phyloP scores from a whole-genome alignment of 768 basidiomycete genomes.

The Suillus variegatus region DNA sequence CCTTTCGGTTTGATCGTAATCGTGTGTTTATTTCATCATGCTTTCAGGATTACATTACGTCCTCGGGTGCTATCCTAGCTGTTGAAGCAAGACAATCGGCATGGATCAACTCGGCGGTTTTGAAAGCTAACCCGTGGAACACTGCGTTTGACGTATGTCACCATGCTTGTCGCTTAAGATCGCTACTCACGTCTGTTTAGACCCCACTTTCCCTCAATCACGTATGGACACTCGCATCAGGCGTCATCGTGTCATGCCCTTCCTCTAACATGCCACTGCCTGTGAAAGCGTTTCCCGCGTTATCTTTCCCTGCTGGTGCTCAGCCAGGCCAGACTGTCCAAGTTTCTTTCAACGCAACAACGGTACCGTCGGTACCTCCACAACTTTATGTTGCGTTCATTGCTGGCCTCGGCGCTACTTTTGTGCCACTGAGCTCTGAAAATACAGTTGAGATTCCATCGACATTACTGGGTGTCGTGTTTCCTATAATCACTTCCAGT shows the following conservation, averaged over 20 bases:
- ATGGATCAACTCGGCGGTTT: conserved; percentile 48
- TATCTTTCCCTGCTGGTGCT: conserved; percentile 36
- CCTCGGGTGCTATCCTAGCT: conserved; percentile 59
- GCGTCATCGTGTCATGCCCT: conserved; percentile 52
- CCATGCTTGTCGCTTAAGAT: background rate
- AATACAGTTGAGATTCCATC: conserved; percentile 25
- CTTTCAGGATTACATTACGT: conserved; percentile 45
- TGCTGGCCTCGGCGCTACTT: conserved; percentile 34
- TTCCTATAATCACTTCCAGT: conserved; percentile 37
- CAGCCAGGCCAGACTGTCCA: conserved; percentile 31
- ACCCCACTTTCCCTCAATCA: conserved; percentile 42
- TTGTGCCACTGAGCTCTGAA: conserved; percentile 29
- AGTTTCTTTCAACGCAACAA: conserved; percentile 25
- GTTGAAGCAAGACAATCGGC: conserved; percentile 54
- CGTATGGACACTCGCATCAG: conserved; percentile 47
- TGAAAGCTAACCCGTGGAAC: conserved; percentile 45
- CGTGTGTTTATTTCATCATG: background rate
- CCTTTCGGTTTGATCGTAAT: background rate
- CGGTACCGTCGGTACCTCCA: background rate
- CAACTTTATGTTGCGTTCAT: conserved; percentile 37
- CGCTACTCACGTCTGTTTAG: conserved; percentile 15
- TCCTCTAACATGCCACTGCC: conserved; percentile 47
- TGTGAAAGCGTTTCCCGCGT: conserved; percentile 49
- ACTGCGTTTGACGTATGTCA: conserved; percentile 42
- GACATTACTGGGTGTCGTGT: conserved; percentile 33